Base-by-base conservation (phyloP, 306 rosid species). In the Glycine latifolia region DNA sequence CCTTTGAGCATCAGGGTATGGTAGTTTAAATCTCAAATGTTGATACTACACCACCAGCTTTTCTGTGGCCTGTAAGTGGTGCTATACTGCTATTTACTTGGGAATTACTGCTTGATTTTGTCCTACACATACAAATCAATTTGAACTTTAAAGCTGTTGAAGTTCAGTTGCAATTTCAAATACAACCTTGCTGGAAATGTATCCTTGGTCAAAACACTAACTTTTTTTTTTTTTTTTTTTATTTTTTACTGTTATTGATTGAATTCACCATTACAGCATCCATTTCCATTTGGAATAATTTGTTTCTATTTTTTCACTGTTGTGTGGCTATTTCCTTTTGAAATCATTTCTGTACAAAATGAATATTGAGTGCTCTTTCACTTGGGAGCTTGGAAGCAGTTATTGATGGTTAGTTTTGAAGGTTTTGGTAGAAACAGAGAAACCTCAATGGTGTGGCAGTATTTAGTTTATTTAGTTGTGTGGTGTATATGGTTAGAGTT, bases 351-450 rank as follows among this genome's bases (percentile, higher is more conserved):
- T 26, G 12, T 47, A n/a, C 50, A 43, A 13, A 13, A 20, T 81
- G 43, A 70, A 33, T 46, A 46, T 47, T 15, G 20, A 70, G 71
- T 35, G 62, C 31, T 44, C 41, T 47, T 47, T 69, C 41, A 58
- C 48, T 11, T 58, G 75, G 31, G 67, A 8, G 48, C 58, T 53
- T 52, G 5, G 33, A 13, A 74, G 76, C 69, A 46, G 62, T 76
- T 55, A 66, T 79, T 46, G 74, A 81, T 66, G 44, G 44, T 33
- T 56, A 39, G 44, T 39, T 39, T 39, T 39, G 7, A 39, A 39
- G 71, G 73, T 75, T 81, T 82, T 82, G 71, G n/a, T 67, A 56
- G 54, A 82, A 75, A 67, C 81, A 55, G 12, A 71, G 76, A 75
- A 75, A 44, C 76, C 53, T 31, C 41, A 54, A 55, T 54, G 69